Evolutionary conservation across 208 protist genomes (phyloP), one percentile per base, ranked within the genome.

Genomic region (Leishmania tropica): DNA sequence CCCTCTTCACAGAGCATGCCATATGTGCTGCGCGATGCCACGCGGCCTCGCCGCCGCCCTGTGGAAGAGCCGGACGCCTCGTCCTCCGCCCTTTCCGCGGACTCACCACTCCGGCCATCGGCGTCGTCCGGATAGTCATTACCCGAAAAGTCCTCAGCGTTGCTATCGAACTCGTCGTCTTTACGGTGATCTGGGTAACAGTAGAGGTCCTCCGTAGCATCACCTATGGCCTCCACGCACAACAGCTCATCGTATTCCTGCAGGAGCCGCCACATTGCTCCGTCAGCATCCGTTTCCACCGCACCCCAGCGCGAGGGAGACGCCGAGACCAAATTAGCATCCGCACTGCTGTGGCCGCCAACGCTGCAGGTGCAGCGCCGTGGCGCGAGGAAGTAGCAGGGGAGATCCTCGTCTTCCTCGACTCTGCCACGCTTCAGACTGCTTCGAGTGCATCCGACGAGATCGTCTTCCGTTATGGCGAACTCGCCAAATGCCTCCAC

Each of bases 151-250:
- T 97, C 95, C 79, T 96, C 95, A 3, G 95, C 95, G 70, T 97
- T 97, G 83, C 95, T 97, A 84, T 97, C 95, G 81, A 96, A 96
- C 78, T 97, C 95, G 76, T 97, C 95, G 72, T 96, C 95, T 56
- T 94, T 94, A 73, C 94, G 88, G 83, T 97, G 94, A 76, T 97
- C 94, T 5, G 88, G 88, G 85, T 96, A 97, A 54, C 90, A 76
- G 86, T 97, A 97, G 74, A 95, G 85, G 64, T 94, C 92, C 40
- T 85, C 86, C 48, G 89, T 79, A 42, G 77, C 78, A 3, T 92
- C 88, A 19, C 87, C 85, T 15, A 45, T 76, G 37, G 67, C 42
- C 47, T 90, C 86, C 24, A 85, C 71, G 76, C 79, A 89, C 56
- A 86, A 81, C 77, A 62, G 1, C 53, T 75, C 83, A 28, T 85